A percentile compares a stretch with the other conserved stretches of the same genome.
Evolutionary conservation across 2,329 filamentous ascomycete species (phyloP).

Genomic region (Botrytis paeoniae): DNA sequence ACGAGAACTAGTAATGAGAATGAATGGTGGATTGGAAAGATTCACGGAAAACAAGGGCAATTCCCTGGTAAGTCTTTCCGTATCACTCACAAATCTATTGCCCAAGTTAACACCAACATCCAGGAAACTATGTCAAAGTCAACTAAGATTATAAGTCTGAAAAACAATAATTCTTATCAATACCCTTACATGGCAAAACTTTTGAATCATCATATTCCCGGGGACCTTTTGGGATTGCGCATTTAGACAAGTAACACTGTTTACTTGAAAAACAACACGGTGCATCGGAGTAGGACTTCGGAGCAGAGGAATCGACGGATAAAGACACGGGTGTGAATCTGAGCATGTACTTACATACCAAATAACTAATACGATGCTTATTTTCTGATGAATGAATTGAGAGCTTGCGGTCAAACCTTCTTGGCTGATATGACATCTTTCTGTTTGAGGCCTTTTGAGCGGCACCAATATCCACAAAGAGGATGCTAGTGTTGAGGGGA

Average conservation of each 20-base stretch:
- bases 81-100: background rate
- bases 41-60: slow-evolving; percentile 79
- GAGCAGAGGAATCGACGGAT: background rate
- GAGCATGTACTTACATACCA: slow-evolving; percentile 17
- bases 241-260: background rate
- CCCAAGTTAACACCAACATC: slow-evolving; percentile 22
- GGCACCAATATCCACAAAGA: background rate
- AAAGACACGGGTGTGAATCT: background rate
- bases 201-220: slow-evolving; percentile 11
- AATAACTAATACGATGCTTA: slow-evolving; percentile 18
- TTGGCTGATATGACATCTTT: background rate
- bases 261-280: background rate
- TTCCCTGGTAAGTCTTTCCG: slow-evolving; percentile 73
- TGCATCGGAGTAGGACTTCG: slow-evolving; percentile 1
- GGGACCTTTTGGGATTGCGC: background rate
- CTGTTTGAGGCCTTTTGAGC: background rate
- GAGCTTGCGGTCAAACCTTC: background rate
- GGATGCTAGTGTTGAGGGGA: background rate
- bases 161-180: slow-evolving; percentile 4
- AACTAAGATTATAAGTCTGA: slow-evolving; percentile 27
- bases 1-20: slow-evolving; percentile 83
- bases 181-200: slow-evolving; percentile 6
- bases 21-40: slow-evolving; percentile 91
- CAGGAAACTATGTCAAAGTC: slow-evolving; percentile 52
- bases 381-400: slow-evolving; percentile 3